Percentiles rank a stretch among this genome's conserved stretches.
These are phyloP conservation scores for Orbilia ellipsospora DNA, from an alignment of 2,329 filamentous ascomycete genomes.

Conservation along the genomic window DNA sequence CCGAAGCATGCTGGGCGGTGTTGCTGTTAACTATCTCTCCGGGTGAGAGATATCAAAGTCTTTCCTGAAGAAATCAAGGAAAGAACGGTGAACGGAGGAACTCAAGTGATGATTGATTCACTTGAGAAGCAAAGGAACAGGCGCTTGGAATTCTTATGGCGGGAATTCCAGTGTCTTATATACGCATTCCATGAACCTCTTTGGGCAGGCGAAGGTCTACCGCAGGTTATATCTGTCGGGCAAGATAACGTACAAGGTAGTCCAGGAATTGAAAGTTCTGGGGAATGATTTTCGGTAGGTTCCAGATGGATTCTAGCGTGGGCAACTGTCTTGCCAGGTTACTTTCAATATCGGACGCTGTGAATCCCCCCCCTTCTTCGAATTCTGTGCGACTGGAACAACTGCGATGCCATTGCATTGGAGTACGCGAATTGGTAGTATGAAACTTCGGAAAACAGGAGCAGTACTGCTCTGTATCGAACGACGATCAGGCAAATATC, in stretches of 20 bases:
- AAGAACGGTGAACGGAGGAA: conserved; percentile 18
- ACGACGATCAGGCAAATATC: conserved; percentile 43
- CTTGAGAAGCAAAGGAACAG: conserved; percentile 23
- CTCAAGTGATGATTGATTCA: conserved; percentile 31
- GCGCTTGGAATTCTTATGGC: conserved; percentile 49
- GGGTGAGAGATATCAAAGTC: conserved; percentile 20
- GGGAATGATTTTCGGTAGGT: conserved; percentile 33
- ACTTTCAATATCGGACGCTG: not conserved
- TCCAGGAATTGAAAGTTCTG: conserved; percentile 26
- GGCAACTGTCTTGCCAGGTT: conserved; percentile 9
- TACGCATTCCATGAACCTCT: conserved; percentile 38
- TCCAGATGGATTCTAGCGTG: conserved; percentile 54
- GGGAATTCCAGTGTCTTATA: conserved; percentile 45
- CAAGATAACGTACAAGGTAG: conserved; percentile 28
- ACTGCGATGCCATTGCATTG: conserved; percentile 12
- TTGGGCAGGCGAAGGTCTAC: conserved; percentile 39
- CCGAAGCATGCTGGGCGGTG: conserved; percentile 46
- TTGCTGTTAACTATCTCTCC: conserved; percentile 12
- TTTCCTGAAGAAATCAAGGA: conserved; percentile 33
- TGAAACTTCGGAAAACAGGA: conserved; percentile 7
- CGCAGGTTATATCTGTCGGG: conserved; percentile 33
- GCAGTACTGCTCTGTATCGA: conserved; percentile 24
- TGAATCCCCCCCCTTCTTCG: conserved; percentile 7
- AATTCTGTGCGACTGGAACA: conserved; percentile 23
- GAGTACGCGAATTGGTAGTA: not conserved